Conservation (phyloP, 192 early-diverging fungal genomes). For the Pilaira anomala region DNA sequence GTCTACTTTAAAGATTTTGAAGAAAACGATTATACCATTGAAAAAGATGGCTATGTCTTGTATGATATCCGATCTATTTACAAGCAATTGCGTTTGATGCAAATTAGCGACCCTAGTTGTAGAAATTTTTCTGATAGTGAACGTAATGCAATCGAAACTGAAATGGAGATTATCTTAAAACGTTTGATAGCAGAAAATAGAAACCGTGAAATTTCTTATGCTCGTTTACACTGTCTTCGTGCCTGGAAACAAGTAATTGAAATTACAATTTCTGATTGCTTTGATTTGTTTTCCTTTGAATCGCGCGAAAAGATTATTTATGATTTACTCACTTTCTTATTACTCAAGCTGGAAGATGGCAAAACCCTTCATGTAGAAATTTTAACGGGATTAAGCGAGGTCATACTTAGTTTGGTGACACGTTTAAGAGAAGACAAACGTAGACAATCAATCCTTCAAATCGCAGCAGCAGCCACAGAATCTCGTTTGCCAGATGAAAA, state of each 20-base stretch:
- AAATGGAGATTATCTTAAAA: constrained; percentile 59
- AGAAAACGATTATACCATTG: constrained; percentile 49
- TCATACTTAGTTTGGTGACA: constrained; percentile 55
- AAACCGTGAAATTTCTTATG: constrained; percentile 62
- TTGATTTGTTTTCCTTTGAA: constrained; percentile 62
- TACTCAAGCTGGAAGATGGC: constrained; percentile 50
- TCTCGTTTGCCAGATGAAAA: constrained; percentile 25
- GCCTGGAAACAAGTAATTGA: constrained; percentile 85
- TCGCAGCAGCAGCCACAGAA: background rate
- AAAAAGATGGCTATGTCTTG: constrained; percentile 49
- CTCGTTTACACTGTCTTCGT: constrained; percentile 64
- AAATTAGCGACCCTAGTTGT: background rate
- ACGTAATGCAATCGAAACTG: constrained; percentile 38
- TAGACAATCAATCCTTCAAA: constrained; percentile 36
- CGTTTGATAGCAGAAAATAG: constrained; percentile 73
- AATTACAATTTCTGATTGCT: constrained; percentile 62
- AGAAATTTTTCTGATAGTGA: background rate
- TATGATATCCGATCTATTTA: constrained; percentile 74
- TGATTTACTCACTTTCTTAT: constrained; percentile 66
- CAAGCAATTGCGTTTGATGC: constrained; percentile 45
- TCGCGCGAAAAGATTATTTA: constrained; percentile 56
- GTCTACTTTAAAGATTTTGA: constrained; percentile 50
- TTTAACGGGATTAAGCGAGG: constrained; percentile 50
- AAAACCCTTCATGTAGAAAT: constrained; percentile 42
- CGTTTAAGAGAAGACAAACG: constrained; percentile 54